Base-by-base conservation (phyloP, 257 asterid genomes). In the Voacanga thouarsii region DNA sequence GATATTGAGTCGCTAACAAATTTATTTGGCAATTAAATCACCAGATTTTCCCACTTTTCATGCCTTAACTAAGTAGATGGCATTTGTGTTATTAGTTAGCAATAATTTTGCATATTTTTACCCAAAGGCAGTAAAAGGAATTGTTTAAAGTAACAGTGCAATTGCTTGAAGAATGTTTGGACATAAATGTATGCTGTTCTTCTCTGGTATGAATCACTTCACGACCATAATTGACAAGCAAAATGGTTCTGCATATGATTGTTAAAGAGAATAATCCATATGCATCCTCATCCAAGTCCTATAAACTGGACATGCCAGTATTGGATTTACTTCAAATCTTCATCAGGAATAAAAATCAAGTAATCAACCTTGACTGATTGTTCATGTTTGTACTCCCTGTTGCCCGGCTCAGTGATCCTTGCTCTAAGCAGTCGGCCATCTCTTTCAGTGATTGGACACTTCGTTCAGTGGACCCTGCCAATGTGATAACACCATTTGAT, bases 301-400 rank as follows among this genome's bases (percentile, higher is more conserved):
- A 63, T 14, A 28, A 18, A 19, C 10, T 7, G 12, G 59, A 26
- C 0, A 63, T 64, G 30, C n/a, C 16, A 49, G 15, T 21, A 1
- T 6, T 28, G 7, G 41, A 64, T 65, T 64, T 49, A 50, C 33
- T 66, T 64, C 23, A 26, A 39, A 50, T 6, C 51, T 28, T 33
- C 0, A 23, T 14, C n/a, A 51, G 18, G 7, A 7, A 15, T 30
- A 71, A 66, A 19, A 61, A 44, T 51, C 5, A 71, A 81, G 75
- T 30, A 67, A 86, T 77, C 73, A 77, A 96, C 99, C 99, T 96
- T 5, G 99, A 96, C 75, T 91, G 95, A 80, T 92, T 91, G 86
- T 96, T 96, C 99, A 96, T 96, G 85, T 96, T 96, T 74, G 99
- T 96, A 80, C 99, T 96, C 80, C 99, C 99, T 7, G 99, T 96